These are phyloP conservation scores for Suhomyces bribrorum DNA, from an alignment of 1,139 yeast genomes.

Conservation along the genomic window DNA sequence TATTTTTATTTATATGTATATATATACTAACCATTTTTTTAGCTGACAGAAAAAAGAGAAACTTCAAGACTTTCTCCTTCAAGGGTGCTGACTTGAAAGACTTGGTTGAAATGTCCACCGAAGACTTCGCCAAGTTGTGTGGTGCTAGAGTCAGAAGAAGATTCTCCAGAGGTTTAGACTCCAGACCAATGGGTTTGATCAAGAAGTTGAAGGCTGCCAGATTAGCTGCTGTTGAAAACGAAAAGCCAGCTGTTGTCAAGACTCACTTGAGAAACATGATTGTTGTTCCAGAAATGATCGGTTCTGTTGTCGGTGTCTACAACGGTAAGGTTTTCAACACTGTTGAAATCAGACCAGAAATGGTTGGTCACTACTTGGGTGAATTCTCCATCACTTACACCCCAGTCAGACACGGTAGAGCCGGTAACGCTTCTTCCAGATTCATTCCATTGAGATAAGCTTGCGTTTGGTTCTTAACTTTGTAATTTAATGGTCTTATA, in stretches of 20 bases:
- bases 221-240: conserved; percentile 88
- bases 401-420: conserved; percentile 99
- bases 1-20: too few species aligned
- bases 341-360: conserved; percentile 98
- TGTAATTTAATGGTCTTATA: conserved; percentile 19
- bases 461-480: conserved; percentile 15
- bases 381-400: conserved; percentile 99
- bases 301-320: conserved; percentile 98
- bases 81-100: conserved; percentile 98
- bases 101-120: conserved; percentile 91
- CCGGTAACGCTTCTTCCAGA: conserved; percentile 91
- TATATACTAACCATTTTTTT: conserved; percentile 33
- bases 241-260: conserved; percentile 98
- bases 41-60: conserved; percentile 82
- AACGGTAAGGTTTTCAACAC: conserved; percentile 99
- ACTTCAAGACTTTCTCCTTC: conserved; percentile 96
- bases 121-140: conserved; percentile 95
- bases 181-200: conserved; percentile 95
- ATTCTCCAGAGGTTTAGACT: conserved; percentile 95
- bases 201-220: conserved; percentile 98
- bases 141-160: conserved; percentile 99
- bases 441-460: conserved; percentile 66
- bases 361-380: conserved; percentile 99
- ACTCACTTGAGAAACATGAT: conserved; percentile 99
- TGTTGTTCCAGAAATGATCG: conserved; percentile 99